Percentiles rank a stretch among this genome's conserved stretches.
phyloP scores from a whole-genome alignment of 2,329 filamentous ascomycete species.

The Elsinoe fawcettii region DNA sequence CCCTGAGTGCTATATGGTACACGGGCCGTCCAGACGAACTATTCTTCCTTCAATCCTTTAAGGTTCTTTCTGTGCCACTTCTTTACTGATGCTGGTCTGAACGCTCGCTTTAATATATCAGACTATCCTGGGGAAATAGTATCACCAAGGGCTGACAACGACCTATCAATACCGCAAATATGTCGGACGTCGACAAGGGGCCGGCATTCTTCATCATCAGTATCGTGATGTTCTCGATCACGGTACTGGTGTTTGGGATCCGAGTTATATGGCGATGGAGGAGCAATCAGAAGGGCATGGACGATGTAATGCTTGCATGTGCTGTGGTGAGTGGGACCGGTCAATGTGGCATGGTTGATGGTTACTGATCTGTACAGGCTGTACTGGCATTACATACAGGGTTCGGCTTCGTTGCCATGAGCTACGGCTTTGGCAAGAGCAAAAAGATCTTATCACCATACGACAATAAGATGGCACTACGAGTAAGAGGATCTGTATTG shows the following conservation, averaged over 20 bases:
- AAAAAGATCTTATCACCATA: neutral
- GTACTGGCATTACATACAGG: conserved; percentile 1
- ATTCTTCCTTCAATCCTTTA: conserved; percentile 1
- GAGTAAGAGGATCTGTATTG: neutral
- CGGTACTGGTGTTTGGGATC: neutral
- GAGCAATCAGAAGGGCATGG: conserved; percentile 9
- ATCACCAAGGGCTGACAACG: neutral
- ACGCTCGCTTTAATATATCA: neutral
- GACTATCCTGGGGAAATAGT: neutral
- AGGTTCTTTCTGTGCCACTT: neutral
- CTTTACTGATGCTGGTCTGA: conserved; percentile 6
- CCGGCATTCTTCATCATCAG: conserved; percentile 11
- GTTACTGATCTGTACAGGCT: neutral
- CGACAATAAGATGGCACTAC: neutral
- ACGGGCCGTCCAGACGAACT: conserved; percentile 9
- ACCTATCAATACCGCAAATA: neutral
- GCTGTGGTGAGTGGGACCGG: neutral
- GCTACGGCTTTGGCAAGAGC: conserved; percentile 10
- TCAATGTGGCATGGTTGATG: neutral
- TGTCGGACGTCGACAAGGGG: conserved; percentile 13
- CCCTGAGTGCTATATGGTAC: conserved; percentile 1
- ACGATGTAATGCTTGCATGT: conserved; percentile 9
- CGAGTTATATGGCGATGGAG: conserved; percentile 10
- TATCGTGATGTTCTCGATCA: conserved; percentile 10
- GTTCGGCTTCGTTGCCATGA: conserved; percentile 8